Base-by-base conservation (phyloP, 2,329 filamentous ascomycete species). In the Pseudonectria foliicola region DNA sequence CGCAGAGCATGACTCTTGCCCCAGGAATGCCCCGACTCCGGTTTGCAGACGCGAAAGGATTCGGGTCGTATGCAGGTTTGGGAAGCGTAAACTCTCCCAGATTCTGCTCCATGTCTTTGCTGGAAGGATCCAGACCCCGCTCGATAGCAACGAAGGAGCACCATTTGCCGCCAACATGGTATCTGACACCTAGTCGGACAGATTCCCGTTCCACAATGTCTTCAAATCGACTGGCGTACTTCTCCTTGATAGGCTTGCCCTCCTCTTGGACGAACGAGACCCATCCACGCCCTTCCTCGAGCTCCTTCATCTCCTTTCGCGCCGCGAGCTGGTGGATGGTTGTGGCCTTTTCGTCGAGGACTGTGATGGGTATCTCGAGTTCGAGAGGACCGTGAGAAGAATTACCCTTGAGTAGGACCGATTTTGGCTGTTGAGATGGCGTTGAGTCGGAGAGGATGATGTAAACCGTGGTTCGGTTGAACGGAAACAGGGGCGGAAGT, bases 271-370 rank as follows among this genome's bases (percentile, higher is more conserved):
- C 67, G 12, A 77, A 59, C 29, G 57, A 59, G 25, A 81, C 59
- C 79, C 82, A 86, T 10, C 82, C 82, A 15, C 79, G 70, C 0
- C 76, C 75, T 52, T 84, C 73, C 55, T 88, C 82, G 0, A 88
- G 69, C 43, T 87, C 83, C 30, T 74, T 65, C 12, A 81, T 67
- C 3, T 77, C 77, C 53, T 80, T 84, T 35, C 75, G 75, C 0
- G 79, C 80, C 1, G 81, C 81, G 0, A 88, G 73, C 46, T 83
- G 78, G 52, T 87, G 82, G 27, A 86, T 73, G 0, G 72, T 81
- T 33, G 73, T 59, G 3, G 66, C 67, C 23, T 60, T 63, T 0
- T 60, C 52, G 0, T 64, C 45, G 0, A 75, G 55, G 3, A 64
- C 47, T 3, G 72, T 66, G 25, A 87, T 64, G 0, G 80, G 79